Evolutionary conservation across 768 basidiomycete genomes (phyloP), one percentile per base, ranked within the genome.

Genomic region (Sutorius australiensis): DNA sequence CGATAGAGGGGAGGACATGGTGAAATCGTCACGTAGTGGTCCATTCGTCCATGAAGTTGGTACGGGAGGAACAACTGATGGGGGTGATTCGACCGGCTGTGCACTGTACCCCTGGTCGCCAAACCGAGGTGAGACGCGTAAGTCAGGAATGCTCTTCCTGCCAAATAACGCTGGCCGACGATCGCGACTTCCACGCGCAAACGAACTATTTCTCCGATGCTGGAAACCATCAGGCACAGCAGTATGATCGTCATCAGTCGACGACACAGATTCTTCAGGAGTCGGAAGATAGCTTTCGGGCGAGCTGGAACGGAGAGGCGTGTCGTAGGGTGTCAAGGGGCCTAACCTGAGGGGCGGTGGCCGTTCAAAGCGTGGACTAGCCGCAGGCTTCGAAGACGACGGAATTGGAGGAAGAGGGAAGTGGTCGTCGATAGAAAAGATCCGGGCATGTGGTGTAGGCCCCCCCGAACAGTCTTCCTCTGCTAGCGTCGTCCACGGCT

Each of bases 81-180:
- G 24, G 13, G 62, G 55, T 32, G 64, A 53, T 28, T 70, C 69
- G 14, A 66, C 64, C 48, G 57, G 51, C 48, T 65, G 65, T 58
- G 65, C 65, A 30, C 37, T 50, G 41, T 53, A 48, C 52, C 58
- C 57, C 13, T 54, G 51, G 52, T 61, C 54, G 73, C 69, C 73
- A 36, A 78, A 63, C 42, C 75, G 79, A 42, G 56, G 24, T 30
- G 76, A 72, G 14, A 72, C 80, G 27, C 88, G 80, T 43, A 95
- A 73, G 64, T 97, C 92, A 7, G 94, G 93, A 51, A 95, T 75
- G 52, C 91, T 93, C 71, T 94, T 90, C 75, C 92, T 94, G 32
- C 75, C 75, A 2, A 70, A 61, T 30, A 84, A 65, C 12, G 70
- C 73, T 43, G 66, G 63, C 48, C 72, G 73, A 34, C 64, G 66